Evolutionary conservation across 2,329 filamentous ascomycete species (phyloP).

Genomic region (Emericellopsis cladophorae): DNA sequence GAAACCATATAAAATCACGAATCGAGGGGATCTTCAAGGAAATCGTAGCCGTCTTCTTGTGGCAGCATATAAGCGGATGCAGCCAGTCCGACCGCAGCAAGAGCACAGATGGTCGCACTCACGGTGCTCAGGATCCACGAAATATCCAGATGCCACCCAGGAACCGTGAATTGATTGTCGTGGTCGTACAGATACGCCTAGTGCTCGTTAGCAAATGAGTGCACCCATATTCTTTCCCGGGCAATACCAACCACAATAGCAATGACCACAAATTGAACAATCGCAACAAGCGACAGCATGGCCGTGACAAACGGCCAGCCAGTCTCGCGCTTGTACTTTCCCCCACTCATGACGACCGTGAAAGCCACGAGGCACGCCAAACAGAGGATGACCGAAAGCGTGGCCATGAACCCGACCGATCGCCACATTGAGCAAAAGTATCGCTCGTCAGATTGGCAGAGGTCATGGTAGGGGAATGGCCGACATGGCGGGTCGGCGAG

Average conservation of each 20-base stretch:
- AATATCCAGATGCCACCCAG: constrained; percentile 68
- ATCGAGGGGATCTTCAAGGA: constrained; percentile 15
- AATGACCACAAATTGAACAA: constrained; percentile 66
- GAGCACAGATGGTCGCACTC: constrained; percentile 38
- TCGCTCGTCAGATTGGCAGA: constrained; percentile 32
- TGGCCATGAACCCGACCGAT: constrained; percentile 77
- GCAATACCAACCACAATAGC: constrained; percentile 58
- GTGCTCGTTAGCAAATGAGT: neutral
- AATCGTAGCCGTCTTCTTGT: constrained; percentile 76
- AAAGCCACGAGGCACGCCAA: constrained; percentile 72
- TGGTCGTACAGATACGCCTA: constrained; percentile 76
- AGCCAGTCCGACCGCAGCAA: constrained; percentile 45
- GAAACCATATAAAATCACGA: too few species aligned
- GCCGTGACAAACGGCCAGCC: constrained; percentile 69
- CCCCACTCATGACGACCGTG: constrained; percentile 62
- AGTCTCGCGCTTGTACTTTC: constrained; percentile 64
- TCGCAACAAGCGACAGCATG: constrained; percentile 51
- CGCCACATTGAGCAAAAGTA: constrained; percentile 91
- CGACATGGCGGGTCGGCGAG: constrained; percentile 49
- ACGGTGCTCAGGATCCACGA: constrained; percentile 62
- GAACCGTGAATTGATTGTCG: constrained; percentile 67
- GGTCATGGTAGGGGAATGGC: constrained; percentile 16
- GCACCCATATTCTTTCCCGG: neutral
- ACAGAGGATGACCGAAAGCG: constrained; percentile 70
- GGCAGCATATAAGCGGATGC: constrained; percentile 59